Conservation (phyloP, 73 alveolate genomes). For the Paramecium pentaurelia region DNA sequence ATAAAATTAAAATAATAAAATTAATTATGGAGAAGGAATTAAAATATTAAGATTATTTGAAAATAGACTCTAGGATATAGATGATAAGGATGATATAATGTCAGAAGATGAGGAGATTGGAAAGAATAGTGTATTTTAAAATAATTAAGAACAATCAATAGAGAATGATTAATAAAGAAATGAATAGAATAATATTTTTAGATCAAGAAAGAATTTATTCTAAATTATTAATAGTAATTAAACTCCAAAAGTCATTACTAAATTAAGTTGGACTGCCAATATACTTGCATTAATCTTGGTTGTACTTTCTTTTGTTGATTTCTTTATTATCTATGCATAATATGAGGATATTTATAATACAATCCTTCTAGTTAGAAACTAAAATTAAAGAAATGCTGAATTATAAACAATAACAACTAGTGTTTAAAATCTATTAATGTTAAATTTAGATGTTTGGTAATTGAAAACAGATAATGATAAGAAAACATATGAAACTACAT, state of each 20-base stretch:
- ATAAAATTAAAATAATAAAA: not conserved
- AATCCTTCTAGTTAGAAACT: not conserved
- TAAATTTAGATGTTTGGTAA: not conserved
- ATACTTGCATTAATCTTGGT: not conserved
- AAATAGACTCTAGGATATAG: slow-evolving; percentile 15
- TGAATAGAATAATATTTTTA: not conserved
- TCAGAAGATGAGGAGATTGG: not conserved
- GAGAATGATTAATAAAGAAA: not conserved
- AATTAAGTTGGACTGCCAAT: not conserved
- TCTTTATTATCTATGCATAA: not conserved
- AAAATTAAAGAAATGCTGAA: not conserved
- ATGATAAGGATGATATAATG: not conserved
- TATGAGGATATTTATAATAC: not conserved
- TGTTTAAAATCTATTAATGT: not conserved
- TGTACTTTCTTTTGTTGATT: not conserved
- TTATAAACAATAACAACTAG: not conserved
- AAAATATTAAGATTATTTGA: not conserved
- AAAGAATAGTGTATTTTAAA: slow-evolving; percentile 6
- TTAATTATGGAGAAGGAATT: slow-evolving; percentile 36
- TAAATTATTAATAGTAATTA: not conserved
- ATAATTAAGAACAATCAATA: not conserved
- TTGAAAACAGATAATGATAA: not conserved
- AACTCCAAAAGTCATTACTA: not conserved
- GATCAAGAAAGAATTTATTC: not conserved
- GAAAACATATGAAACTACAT: not conserved